Conservation (phyloP, 352 stramenopile species). For the Globisporangium emineosum region DNA sequence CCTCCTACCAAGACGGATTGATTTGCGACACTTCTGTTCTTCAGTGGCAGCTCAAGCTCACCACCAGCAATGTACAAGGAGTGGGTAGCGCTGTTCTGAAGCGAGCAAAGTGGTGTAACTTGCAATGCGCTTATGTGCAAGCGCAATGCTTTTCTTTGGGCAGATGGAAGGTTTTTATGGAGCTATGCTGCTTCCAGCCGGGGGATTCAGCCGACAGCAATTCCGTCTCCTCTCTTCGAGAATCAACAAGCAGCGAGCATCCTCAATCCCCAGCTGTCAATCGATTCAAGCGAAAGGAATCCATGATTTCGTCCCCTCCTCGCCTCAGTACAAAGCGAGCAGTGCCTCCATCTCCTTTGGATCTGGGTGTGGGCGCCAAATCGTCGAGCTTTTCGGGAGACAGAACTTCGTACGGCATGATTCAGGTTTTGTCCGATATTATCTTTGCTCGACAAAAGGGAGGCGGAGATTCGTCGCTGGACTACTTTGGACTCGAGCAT, state of each 20-base stretch:
- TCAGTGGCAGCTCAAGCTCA: conserved; percentile 21
- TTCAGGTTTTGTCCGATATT: conserved; percentile 56
- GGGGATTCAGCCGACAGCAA: conserved; percentile 1
- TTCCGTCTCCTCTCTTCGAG: background rate
- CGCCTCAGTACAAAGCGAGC: conserved; percentile 19
- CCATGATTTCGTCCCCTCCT: conserved; percentile 63
- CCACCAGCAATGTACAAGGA: conserved; percentile 1
- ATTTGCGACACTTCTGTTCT: conserved; percentile 22
- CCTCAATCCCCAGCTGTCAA: conserved; percentile 10
- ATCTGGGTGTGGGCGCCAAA: conserved; percentile 12
- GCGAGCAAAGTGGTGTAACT: conserved; percentile 48
- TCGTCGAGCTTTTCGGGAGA: conserved; percentile 58
- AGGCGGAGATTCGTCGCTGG: conserved; percentile 34
- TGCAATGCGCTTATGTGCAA: conserved; percentile 47
- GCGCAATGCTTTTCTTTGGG: conserved; percentile 49
- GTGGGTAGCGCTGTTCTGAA: conserved; percentile 21
- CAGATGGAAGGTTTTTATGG: conserved; percentile 74
- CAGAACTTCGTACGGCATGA: conserved; percentile 65
- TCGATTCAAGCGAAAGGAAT: conserved; percentile 58
- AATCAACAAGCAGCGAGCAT: background rate
- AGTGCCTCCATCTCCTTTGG: conserved; percentile 19
- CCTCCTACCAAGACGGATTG: conserved; percentile 21
- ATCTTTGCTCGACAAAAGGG: conserved; percentile 35
- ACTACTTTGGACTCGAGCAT: conserved; percentile 51
- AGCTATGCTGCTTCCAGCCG: conserved; percentile 52